A percentile compares a stretch with the other conserved stretches of the same genome.
These are phyloP conservation scores for Dothiorella sarmentorum DNA, from an alignment of 2,329 filamentous ascomycete species.

Conservation along the genomic window DNA sequence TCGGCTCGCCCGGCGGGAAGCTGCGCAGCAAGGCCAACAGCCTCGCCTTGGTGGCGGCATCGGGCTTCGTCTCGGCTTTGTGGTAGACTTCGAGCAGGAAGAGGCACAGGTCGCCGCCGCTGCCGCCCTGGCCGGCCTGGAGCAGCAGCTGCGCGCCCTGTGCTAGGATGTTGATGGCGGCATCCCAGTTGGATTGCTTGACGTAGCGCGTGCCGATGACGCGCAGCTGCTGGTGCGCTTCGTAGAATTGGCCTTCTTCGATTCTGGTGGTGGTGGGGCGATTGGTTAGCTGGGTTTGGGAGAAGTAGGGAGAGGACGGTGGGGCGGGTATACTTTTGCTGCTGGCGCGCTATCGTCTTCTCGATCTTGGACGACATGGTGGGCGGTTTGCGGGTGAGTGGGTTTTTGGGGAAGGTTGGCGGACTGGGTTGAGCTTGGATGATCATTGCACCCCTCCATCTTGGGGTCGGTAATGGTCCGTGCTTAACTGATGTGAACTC, in stretches of 20 bases:
- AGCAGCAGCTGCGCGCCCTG: constrained; percentile 81
- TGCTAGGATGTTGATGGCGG: constrained; percentile 82
- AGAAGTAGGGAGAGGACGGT: neutral
- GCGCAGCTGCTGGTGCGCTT: constrained; percentile 96
- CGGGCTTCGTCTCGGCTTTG: constrained; percentile 75
- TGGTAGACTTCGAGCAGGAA: constrained; percentile 88
- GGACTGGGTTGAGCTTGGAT: neutral
- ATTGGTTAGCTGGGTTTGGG: constrained; percentile 18
- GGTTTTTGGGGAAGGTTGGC: neutral
- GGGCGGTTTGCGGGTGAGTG: neutral
- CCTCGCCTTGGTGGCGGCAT: constrained; percentile 68
- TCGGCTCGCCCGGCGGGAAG: constrained; percentile 81
- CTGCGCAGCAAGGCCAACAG: constrained; percentile 75
- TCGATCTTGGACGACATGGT: constrained; percentile 54
- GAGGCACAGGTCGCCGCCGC: constrained; percentile 83
- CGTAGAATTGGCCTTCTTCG: constrained; percentile 88
- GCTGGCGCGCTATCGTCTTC: constrained; percentile 71
- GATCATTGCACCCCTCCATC: neutral
- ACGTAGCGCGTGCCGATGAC: constrained; percentile 92
- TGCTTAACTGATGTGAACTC: no score
- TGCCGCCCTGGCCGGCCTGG: constrained; percentile 88
- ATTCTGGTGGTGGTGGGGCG: constrained; percentile 55
- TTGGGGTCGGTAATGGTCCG: no score
- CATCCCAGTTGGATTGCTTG: constrained; percentile 78
- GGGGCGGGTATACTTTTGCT: constrained; percentile 59